phyloP scores from a whole-genome alignment of 2,329 filamentous ascomycete genomes.

The Cladosporium sp. region DNA sequence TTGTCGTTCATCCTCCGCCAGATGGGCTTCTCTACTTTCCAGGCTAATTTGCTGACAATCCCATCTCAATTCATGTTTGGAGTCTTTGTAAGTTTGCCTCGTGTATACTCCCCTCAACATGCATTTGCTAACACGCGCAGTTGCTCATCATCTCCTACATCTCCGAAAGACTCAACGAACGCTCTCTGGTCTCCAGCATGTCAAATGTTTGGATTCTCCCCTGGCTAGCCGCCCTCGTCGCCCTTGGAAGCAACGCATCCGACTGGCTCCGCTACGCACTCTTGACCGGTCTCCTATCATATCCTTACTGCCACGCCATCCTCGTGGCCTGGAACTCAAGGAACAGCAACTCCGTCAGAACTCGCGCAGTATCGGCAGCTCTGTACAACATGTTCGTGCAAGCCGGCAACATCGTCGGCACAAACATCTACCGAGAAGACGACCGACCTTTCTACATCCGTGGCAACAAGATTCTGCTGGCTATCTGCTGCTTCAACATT shows the following conservation, averaged over 20 bases:
- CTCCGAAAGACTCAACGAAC: slow-evolving; percentile 45
- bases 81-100: slow-evolving; percentile 32
- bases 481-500: slow-evolving; percentile 37
- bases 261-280: slow-evolving; percentile 44
- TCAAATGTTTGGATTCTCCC: slow-evolving; percentile 45
- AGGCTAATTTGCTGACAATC: slow-evolving; percentile 67
- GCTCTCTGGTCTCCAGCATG: slow-evolving; percentile 50
- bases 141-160: slow-evolving; percentile 53
- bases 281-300: slow-evolving; percentile 44
- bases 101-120: slow-evolving; percentile 36
- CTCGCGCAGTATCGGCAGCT: slow-evolving; percentile 46
- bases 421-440: slow-evolving; percentile 53
- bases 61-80: slow-evolving; percentile 38
- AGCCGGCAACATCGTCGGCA: slow-evolving; percentile 48
- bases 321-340: slow-evolving; percentile 47
- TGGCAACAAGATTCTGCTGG: slow-evolving; percentile 42
- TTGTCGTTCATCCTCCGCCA: slow-evolving; percentile 52
- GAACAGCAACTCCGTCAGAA: slow-evolving; percentile 47
- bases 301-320: slow-evolving; percentile 49
- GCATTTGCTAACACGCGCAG: slow-evolving; percentile 35
- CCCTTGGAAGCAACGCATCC: slow-evolving; percentile 31
- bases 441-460: slow-evolving; percentile 48
- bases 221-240: slow-evolving; percentile 43
- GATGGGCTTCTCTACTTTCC: slow-evolving; percentile 45
- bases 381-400: slow-evolving; percentile 47